Evolutionary conservation across 805 yeast genomes (phyloP).

Genomic region (Cyberlindnera misumaiensis): DNA sequence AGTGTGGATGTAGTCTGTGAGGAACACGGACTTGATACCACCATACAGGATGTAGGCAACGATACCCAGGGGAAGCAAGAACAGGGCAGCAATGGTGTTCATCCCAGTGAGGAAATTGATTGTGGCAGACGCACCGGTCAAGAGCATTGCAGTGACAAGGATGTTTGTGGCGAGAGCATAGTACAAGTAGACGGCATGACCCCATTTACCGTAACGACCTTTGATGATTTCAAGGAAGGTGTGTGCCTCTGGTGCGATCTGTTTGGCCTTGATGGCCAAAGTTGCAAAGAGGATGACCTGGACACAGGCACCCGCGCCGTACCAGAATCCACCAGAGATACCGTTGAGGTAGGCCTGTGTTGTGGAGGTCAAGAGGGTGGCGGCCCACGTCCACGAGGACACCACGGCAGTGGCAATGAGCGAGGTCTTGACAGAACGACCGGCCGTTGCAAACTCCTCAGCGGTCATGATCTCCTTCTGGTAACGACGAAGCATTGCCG

Average conservation of each 20-base stretch:
- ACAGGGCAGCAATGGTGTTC: constrained; percentile 75
- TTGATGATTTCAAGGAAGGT: constrained; percentile 82
- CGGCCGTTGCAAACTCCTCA: constrained; percentile 92
- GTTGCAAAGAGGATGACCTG: constrained; percentile 85
- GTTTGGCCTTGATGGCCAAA: constrained; percentile 81
- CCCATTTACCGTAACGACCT: constrained; percentile 70
- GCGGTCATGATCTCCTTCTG: constrained; percentile 85
- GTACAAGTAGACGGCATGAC: constrained; percentile 65
- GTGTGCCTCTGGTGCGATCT: constrained; percentile 87
- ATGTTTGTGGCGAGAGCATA: constrained; percentile 86
- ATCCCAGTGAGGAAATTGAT: constrained; percentile 76
- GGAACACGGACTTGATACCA: constrained; percentile 75
- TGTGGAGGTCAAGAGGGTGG: constrained; percentile 66
- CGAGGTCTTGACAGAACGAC: constrained; percentile 80
- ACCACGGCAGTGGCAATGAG: constrained; percentile 87
- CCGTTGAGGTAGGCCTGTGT: constrained; percentile 78
- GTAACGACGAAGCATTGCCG: constrained; percentile 65
- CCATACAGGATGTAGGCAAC: constrained; percentile 71
- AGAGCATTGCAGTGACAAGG: constrained; percentile 85
- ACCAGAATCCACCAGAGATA: constrained; percentile 57
- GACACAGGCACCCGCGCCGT: constrained; percentile 88
- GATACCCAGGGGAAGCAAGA: constrained; percentile 77
- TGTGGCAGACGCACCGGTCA: constrained; percentile 87
- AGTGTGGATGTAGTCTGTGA: constrained; percentile 78
- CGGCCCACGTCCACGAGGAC: constrained; percentile 93